Percentiles rank a stretch among this genome's conserved stretches.
Conservation (phyloP, 2,329 filamentous ascomycete species). For the Aspergillus ruber region DNA sequence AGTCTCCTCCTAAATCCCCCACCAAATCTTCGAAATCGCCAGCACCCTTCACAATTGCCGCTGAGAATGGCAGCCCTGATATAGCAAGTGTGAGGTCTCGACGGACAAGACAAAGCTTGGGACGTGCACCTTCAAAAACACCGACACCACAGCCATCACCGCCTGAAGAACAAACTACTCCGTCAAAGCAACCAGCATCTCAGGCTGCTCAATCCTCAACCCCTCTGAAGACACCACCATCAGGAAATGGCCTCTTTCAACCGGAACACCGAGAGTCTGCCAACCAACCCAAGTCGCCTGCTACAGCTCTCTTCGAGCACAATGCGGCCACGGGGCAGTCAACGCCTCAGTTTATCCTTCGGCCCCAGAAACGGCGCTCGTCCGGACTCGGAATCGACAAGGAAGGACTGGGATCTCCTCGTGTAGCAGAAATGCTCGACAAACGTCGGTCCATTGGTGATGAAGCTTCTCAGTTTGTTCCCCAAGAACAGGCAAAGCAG, state of each 20-base stretch:
- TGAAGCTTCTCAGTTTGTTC: conserved; percentile 56
- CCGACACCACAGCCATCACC: conserved; percentile 38
- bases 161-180: conserved; percentile 31
- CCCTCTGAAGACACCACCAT: conserved; percentile 46
- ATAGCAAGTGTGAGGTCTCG: conserved; percentile 46
- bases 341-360: conserved; percentile 60
- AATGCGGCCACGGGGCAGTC: conserved; percentile 49
- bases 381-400: conserved; percentile 66
- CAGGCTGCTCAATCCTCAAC: conserved; percentile 40
- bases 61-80: conserved; percentile 50
- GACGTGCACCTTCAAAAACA: conserved; percentile 37
- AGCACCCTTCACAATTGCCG: conserved; percentile 32
- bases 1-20: conserved; percentile 9
- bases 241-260: conserved; percentile 43
- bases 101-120: conserved; percentile 43
- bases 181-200: conserved; percentile 40
- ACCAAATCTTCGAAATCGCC: conserved; percentile 11
- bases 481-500: conserved; percentile 37
- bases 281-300: conserved; percentile 30
- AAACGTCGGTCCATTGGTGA: conserved; percentile 67
- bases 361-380: conserved; percentile 52
- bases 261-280: conserved; percentile 35
- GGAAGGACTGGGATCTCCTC: conserved; percentile 67
- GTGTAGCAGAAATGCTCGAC: conserved; percentile 64
- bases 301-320: conserved; percentile 48